Evolutionary conservation across 208 protist species (phyloP).

Genomic region (Balamuthia mandrillaris): DNA sequence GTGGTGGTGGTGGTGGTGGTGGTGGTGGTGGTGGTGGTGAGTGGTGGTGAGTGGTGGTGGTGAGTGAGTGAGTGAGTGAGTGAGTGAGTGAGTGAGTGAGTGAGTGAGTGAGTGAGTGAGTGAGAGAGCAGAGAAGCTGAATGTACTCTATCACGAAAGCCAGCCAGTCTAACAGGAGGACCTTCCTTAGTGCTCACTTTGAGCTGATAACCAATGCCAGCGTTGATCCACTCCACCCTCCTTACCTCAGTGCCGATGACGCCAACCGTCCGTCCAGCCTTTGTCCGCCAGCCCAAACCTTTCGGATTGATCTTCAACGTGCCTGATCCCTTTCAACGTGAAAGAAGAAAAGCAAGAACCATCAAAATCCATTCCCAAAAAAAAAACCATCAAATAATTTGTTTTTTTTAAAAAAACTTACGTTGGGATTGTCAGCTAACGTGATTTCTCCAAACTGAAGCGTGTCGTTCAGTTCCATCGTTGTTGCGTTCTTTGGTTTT

Average conservation of each 20-base stretch:
- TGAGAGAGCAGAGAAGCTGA: neutral
- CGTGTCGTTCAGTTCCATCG: no score
- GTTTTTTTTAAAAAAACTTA: no score
- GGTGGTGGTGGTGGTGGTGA: no score
- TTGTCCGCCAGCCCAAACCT: neutral
- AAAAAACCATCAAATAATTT: no score
- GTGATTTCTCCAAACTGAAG: no score
- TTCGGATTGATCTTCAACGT: constrained; percentile 5
- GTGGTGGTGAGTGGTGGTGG: no score
- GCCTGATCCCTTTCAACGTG: neutral
- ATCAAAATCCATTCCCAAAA: no score
- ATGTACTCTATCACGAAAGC: constrained; percentile 42
- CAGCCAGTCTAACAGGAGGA: constrained; percentile 46
- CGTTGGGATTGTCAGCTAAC: no score
- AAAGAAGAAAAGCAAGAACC: no score
- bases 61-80: no score
- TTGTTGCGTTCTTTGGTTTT: no score
- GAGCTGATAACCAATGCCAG: constrained; percentile 48
- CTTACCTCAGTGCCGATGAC: neutral
- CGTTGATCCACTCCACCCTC: constrained; percentile 41
- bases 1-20: no score
- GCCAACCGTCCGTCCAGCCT: neutral
- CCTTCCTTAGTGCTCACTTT: constrained; percentile 54
- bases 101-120: neutral
- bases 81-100: neutral